Conservation (phyloP, 805 yeast genomes). For the Sugiyamaella lignohabitans region DNA sequence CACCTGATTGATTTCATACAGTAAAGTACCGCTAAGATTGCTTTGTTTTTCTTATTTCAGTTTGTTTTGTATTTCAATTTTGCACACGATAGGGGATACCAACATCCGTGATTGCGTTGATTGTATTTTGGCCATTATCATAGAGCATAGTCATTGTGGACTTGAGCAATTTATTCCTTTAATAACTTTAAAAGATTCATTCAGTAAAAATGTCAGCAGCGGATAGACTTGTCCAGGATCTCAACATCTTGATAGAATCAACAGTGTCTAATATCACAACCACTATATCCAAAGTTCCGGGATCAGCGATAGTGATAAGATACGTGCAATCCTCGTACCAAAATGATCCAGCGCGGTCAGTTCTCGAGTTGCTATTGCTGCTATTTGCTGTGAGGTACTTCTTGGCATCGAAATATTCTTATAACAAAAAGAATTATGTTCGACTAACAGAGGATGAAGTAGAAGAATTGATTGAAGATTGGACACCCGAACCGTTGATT, state of each 20-base stretch:
- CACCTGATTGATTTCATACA: no score
- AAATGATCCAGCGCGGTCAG: constrained; percentile 86
- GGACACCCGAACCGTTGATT: constrained; percentile 87
- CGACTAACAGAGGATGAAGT: constrained; percentile 49
- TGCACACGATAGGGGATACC: no score
- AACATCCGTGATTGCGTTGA: no score
- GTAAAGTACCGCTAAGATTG: no score
- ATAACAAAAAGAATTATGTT: constrained; percentile 64
- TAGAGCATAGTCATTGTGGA: no score
- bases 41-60: no score
- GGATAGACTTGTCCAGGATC: constrained; percentile 14
- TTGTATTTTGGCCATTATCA: no score
- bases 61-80: no score
- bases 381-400: constrained; percentile 82
- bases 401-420: constrained; percentile 67
- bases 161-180: no score
- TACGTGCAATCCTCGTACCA: constrained; percentile 83
- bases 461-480: constrained; percentile 77
- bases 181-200: no score
- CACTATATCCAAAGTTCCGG: constrained; percentile 29
- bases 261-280: constrained; percentile 11
- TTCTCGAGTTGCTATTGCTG: constrained; percentile 69
- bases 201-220: background rate
- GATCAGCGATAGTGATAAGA: constrained; percentile 38
- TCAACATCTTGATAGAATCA: constrained; percentile 17